phyloP scores from a whole-genome alignment of 108 stramenopile genomes.

The Cyclostephanos tholiformis region DNA sequence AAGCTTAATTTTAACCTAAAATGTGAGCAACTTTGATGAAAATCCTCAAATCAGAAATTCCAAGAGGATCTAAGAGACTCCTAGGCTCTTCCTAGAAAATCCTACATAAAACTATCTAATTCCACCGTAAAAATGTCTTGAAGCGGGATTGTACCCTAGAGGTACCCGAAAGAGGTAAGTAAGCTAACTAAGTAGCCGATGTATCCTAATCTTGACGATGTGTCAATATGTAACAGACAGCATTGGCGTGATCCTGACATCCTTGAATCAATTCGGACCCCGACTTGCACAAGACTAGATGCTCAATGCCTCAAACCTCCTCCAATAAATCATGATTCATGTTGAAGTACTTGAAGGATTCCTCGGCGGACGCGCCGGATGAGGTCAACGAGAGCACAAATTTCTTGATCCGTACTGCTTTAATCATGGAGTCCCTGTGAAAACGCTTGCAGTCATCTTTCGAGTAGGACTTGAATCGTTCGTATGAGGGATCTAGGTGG shows the following conservation, averaged over 20 bases:
- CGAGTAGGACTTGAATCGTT: constrained; percentile 4
- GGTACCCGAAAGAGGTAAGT: too few relatives aligned
- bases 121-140: too few relatives aligned
- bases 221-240: too few relatives aligned
- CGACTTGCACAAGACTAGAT: constrained; percentile 4
- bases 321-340: not conserved
- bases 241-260: not conserved
- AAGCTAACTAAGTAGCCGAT: too few relatives aligned
- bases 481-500: not conserved
- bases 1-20: too few relatives aligned
- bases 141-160: too few relatives aligned
- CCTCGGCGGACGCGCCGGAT: not conserved
- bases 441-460: constrained; percentile 2
- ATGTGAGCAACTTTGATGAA: too few relatives aligned
- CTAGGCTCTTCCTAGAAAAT: too few relatives aligned
- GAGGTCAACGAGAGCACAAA: not conserved
- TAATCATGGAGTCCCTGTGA: not conserved
- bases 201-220: too few relatives aligned
- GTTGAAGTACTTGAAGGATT: constrained; percentile 1
- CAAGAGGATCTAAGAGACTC: too few relatives aligned
- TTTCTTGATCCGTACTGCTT: constrained; percentile 10
- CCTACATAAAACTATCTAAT: too few relatives aligned
- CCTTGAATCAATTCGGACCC: not conserved
- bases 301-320: constrained; percentile 13
- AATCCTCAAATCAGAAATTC: too few relatives aligned